Evolutionary conservation across 305 asterid genomes (phyloP).

Genomic region (Striga hermonthica): DNA sequence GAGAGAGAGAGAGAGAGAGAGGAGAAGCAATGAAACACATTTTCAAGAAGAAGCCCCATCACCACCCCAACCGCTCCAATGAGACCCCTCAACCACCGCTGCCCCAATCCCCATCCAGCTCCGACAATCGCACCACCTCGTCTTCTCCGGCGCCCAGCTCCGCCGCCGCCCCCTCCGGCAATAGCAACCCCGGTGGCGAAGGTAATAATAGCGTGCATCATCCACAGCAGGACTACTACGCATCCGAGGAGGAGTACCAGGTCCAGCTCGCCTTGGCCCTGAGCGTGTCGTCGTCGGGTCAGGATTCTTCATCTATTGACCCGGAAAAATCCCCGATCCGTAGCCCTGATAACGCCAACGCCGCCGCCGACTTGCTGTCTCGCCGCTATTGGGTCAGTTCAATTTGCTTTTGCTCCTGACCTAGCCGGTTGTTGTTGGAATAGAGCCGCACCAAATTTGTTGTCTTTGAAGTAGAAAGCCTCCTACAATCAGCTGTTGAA

Average conservation of each 20-base stretch:
- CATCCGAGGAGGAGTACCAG: conserved; percentile 93
- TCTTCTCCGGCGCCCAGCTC: conserved; percentile 31
- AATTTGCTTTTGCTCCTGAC: conserved; percentile 26
- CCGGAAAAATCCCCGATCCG: conserved; percentile 48
- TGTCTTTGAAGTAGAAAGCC: no score
- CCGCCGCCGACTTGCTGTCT: conserved; percentile 76
- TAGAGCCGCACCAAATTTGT: no score
- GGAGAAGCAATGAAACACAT: conserved; percentile 53
- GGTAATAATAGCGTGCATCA: conserved; percentile 40
- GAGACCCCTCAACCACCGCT: conserved; percentile 45
- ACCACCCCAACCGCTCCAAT: conserved; percentile 56
- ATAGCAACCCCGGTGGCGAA: conserved; percentile 24
- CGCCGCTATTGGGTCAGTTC: conserved; percentile 84
- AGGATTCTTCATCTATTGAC: conserved; percentile 42
- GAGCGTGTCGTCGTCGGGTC: conserved; percentile 82
- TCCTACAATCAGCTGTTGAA: no score
- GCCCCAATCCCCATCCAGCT: conserved; percentile 36
- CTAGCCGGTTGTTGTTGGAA: conserved; percentile 19
- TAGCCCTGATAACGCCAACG: conserved; percentile 45
- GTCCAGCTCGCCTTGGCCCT: conserved; percentile 89
- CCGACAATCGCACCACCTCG: conserved; percentile 41
- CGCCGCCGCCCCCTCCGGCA: conserved; percentile 29
- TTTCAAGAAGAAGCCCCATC: conserved; percentile 70
- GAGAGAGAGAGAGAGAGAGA: conserved; percentile 27
- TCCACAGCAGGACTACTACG: conserved; percentile 64